Evolutionary conservation across 331 rosid genomes (phyloP), one percentile per base, ranked within the genome.

Genomic region (Quercus lobata): DNA sequence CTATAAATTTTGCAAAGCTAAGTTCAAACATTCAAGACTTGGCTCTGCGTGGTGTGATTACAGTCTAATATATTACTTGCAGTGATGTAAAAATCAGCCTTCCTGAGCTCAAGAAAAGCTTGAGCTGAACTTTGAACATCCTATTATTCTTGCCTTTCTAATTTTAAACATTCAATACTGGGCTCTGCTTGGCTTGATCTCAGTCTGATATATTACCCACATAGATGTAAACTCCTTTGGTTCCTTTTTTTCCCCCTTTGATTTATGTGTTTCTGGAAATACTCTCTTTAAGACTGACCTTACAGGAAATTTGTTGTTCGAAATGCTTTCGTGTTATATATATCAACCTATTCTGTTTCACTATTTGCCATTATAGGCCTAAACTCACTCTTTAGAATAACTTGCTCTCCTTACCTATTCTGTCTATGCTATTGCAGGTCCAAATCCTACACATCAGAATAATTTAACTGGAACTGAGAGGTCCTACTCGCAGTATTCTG

Each of bases 401-500:
- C 17, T 5, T 62, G 30, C 10, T 68, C 6, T 17, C 24, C 27
- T 66, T 18, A 34, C 72, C 53, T 19, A 14, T 34, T 9, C 68
- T 34, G 24, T 17, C 55, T 52, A 84, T 69, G 29, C 27, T n/a
- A 16, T 54, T 75, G 49, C 68, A 89, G 93, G 73, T 69, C 79
- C 91, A 25, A 85, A 81, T 46, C 7, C 87, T 32, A 6, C 82
- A 5, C 30, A 2, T 61, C 69, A 5, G 37, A 78, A 19, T 27
- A 74, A 70, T 72, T 27, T 19, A 16, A 46, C 73, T 3, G 84
- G 63, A 78, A 30, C 78, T 18, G 76, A 71, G 37, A 77, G 81
- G 52, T 73, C 74, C 21, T 9, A 44, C 9, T 37, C 79, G 72
- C 60, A 19, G 29, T 3, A 46, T 72, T 24, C 52, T 69, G 71